These are phyloP conservation scores for Turnera subulata DNA, from an alignment of 345 rosid species.

Conservation along the genomic window DNA sequence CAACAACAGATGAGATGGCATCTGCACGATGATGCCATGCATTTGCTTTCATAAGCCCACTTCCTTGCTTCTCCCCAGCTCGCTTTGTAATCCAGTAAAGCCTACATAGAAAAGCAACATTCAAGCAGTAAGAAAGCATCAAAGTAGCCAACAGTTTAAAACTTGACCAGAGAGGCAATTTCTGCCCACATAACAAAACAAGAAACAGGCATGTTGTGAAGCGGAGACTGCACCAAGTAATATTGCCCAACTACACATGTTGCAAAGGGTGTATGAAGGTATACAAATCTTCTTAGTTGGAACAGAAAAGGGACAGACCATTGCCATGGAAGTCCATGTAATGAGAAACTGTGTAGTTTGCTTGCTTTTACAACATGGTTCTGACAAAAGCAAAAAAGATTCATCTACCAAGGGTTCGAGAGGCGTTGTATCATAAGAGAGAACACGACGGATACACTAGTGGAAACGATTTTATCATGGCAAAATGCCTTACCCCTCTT, in stretches of 20 bases:
- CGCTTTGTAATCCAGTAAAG: slow-evolving; percentile 90
- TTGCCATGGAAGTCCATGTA: too few species aligned
- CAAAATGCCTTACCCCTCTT: slow-evolving; percentile 60
- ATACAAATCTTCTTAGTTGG: too few species aligned
- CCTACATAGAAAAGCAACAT: slow-evolving; percentile 28
- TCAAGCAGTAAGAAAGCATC: background rate
- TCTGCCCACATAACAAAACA: background rate
- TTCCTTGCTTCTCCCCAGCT: slow-evolving; percentile 82
- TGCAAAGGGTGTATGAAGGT: too few species aligned
- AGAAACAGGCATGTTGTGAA: background rate
- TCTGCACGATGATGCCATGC: slow-evolving; percentile 99
- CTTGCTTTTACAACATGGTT: too few species aligned
- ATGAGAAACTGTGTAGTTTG: too few species aligned
- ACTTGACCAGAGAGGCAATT: too few species aligned
- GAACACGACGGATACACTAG: background rate
- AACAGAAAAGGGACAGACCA: too few species aligned
- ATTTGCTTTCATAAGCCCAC: slow-evolving; percentile 96
- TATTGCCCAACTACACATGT: too few species aligned
- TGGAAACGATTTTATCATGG: background rate
- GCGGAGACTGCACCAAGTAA: background rate
- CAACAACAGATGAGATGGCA: slow-evolving; percentile 88
- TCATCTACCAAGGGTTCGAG: background rate
- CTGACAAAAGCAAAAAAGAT: too few species aligned
- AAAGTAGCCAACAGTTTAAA: too few species aligned
- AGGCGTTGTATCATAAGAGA: background rate